Percentiles rank a stretch among this genome's conserved stretches.
Conservation (phyloP, 2,329 filamentous ascomycete genomes). For the Neocucurbitaria cava region DNA sequence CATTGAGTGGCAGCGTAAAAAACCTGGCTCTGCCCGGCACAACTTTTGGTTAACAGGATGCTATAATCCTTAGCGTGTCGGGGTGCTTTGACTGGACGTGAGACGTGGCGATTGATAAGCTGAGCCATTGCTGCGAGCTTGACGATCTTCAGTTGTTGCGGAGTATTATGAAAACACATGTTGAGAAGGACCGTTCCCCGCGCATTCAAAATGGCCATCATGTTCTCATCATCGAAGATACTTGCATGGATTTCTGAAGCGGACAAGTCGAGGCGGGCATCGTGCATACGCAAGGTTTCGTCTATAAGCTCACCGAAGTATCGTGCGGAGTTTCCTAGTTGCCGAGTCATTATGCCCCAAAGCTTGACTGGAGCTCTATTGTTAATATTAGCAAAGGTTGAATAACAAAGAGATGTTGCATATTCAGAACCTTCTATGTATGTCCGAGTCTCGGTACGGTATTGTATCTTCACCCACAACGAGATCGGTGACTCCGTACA, state of each 20-base stretch:
- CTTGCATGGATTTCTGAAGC: neutral
- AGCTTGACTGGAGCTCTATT: too few relatives aligned
- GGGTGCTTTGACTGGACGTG: neutral
- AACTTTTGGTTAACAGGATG: too few relatives aligned
- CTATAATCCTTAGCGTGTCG: too few relatives aligned
- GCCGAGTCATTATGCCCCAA: neutral
- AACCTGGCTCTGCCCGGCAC: neutral
- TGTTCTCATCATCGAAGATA: slow-evolving; percentile 1
- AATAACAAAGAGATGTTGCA: neutral
- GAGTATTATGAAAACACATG: neutral
- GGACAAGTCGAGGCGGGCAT: neutral
- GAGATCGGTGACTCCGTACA: neutral
- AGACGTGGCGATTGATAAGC: neutral
- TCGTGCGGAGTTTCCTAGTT: neutral
- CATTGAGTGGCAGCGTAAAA: neutral
- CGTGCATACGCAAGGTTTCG: neutral
- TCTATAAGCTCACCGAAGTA: neutral
- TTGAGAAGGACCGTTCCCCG: slow-evolving; percentile 9
- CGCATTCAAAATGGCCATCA: slow-evolving; percentile 3
- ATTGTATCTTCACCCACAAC: neutral
- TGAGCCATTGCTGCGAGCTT: neutral
- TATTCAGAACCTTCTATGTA: neutral
- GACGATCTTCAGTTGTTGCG: neutral
- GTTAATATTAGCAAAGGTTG: neutral
- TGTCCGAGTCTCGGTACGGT: neutral